Base-by-base conservation (phyloP, 306 rosid genomes). In the Glycyrrhiza uralensis region DNA sequence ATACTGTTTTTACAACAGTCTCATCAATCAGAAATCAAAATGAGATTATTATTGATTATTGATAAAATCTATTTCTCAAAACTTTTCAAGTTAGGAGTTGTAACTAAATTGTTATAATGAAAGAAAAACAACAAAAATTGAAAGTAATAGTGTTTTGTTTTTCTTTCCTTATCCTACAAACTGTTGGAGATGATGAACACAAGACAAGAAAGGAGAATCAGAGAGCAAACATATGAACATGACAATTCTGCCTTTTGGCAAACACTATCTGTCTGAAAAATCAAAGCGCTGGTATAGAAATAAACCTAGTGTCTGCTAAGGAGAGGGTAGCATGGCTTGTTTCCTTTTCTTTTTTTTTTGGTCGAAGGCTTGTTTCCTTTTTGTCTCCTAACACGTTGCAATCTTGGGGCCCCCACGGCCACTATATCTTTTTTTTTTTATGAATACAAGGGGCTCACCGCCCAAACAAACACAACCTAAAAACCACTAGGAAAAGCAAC, bases 351-450 rank as follows among this genome's bases (percentile, higher is more conserved):
- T n/a, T n/a, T n/a, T n/a, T n/a, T n/a, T n/a, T n/a, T n/a, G n/a
- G n/a, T n/a, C n/a, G n/a, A n/a, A n/a, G 91, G 80, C 84, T 79
- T 79, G 80, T 65, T 83, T 82, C 76, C 59, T 8, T 45, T n/a
- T 24, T 85, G 82, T 76, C 85, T 77, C 77, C 82, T 61, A 67
- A 76, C 66, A 58, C 29, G 33, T 58, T 80, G 83, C 83, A 80
- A 52, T 55, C 8, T 32, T 38, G 80, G 75, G 77, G 75, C 17
- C 86, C 87, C 80, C 42, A n/a, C n/a, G n/a, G n/a, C n/a, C n/a
- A n/a, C n/a, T n/a, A n/a, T n/a, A n/a, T n/a, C n/a, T n/a, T n/a
- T n/a, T n/a, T n/a, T n/a, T n/a, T n/a, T n/a, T n/a, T n/a, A n/a
- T n/a, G n/a, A n/a, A n/a, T n/a, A n/a, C n/a, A n/a, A n/a, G n/a